These are phyloP conservation scores for Pleurotus eryngii DNA, from an alignment of 768 basidiomycete genomes.

Conservation along the genomic window DNA sequence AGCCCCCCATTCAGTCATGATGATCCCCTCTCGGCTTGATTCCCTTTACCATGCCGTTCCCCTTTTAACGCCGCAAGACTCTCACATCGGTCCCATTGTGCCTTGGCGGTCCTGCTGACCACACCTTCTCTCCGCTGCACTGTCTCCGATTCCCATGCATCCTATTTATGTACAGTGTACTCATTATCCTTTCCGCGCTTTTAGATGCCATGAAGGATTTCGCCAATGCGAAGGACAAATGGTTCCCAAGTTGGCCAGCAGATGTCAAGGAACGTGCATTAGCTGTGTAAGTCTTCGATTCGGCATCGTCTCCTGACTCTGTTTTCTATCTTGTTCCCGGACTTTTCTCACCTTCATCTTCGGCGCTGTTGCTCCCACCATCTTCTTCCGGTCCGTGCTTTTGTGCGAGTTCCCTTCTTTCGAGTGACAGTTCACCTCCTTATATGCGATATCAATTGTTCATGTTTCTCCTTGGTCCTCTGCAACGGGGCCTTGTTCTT, in stretches of 20 bases:
- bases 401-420: too few relatives aligned
- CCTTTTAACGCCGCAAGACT: too few relatives aligned
- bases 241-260: constrained; percentile 76
- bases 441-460: too few relatives aligned
- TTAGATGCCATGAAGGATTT: constrained; percentile 66
- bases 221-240: constrained; percentile 49
- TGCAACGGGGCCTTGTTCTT: too few relatives aligned
- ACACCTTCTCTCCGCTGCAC: background rate
- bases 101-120: too few relatives aligned
- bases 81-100: too few relatives aligned
- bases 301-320: background rate
- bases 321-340: background rate
- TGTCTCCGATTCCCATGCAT: background rate
- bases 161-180: too few relatives aligned
- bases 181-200: background rate
- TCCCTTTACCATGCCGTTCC: too few relatives aligned
- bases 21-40: too few relatives aligned
- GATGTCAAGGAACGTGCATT: constrained; percentile 61
- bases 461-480: too few relatives aligned
- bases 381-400: background rate
- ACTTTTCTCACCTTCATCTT: background rate
- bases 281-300: constrained; percentile 50
- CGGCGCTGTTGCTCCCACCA: background rate
- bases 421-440: too few relatives aligned
- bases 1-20: too few relatives aligned